Conservation (phyloP, 2,329 filamentous ascomycete species). For the Penicillium sp. region DNA sequence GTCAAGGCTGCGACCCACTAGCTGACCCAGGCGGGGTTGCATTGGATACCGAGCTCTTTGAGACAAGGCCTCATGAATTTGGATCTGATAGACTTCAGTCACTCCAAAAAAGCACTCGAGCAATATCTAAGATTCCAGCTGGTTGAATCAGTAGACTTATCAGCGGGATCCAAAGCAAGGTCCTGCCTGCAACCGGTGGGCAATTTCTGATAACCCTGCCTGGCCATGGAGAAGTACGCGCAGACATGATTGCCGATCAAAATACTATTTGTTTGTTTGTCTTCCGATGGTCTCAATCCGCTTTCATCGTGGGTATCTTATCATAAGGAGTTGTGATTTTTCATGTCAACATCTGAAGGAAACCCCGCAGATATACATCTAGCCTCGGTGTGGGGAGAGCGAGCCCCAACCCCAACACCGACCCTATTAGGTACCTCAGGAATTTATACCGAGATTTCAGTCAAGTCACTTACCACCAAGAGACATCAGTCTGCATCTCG, state of each 20-base stretch:
- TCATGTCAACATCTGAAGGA: no score
- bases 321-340: no score
- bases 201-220: neutral
- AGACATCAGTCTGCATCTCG: neutral
- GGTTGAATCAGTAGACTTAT: neutral
- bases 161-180: neutral
- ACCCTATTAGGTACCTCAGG: neutral
- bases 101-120: neutral
- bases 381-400: no score
- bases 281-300: no score
- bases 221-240: neutral
- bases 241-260: no score
- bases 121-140: neutral
- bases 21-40: neutral
- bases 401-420: neutral
- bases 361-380: no score
- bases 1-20: slow-evolving; percentile 5
- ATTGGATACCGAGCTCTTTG: neutral
- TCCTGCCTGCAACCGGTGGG: neutral
- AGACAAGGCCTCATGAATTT: neutral
- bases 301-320: no score
- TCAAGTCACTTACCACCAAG: neutral
- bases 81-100: neutral
- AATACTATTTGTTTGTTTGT: no score
- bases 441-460: no score